phyloP scores from a whole-genome alignment of 2,329 filamentous ascomycete genomes.

The Fusarium compactum region DNA sequence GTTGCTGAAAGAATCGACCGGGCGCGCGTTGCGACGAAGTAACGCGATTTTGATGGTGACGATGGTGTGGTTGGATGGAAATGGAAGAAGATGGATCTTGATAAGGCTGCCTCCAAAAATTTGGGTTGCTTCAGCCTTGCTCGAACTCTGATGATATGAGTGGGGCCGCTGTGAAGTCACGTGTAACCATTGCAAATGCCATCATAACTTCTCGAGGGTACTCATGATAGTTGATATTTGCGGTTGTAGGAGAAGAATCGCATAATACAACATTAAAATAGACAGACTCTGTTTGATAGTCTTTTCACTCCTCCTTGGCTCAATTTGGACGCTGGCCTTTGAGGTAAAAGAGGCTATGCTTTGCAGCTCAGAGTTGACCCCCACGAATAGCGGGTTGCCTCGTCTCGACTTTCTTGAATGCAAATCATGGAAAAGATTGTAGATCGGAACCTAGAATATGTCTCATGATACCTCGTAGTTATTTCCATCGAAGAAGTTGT shows the following conservation, averaged over 20 bases:
- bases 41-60: conserved; percentile 16
- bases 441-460: not conserved
- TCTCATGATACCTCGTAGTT: not conserved
- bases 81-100: conserved; percentile 34
- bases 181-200: not conserved
- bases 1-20: not conserved
- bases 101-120: conserved; percentile 13
- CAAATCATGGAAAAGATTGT: not conserved
- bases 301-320: not conserved
- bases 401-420: not conserved
- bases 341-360: not conserved
- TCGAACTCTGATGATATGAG: not conserved
- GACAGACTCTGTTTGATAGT: not conserved
- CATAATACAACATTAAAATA: too few relatives aligned
- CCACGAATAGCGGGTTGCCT: not conserved
- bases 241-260: not conserved
- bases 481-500: too few relatives aligned
- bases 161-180: not conserved
- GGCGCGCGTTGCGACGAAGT: conserved; percentile 6
- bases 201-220: not conserved
- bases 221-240: not conserved
- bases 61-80: conserved; percentile 24
- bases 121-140: conserved; percentile 34
- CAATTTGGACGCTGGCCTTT: not conserved
- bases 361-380: not conserved